These are phyloP conservation scores for Neolentinus lepideus DNA, from an alignment of 1,284 basidiomycete genomes.

Conservation along the genomic window DNA sequence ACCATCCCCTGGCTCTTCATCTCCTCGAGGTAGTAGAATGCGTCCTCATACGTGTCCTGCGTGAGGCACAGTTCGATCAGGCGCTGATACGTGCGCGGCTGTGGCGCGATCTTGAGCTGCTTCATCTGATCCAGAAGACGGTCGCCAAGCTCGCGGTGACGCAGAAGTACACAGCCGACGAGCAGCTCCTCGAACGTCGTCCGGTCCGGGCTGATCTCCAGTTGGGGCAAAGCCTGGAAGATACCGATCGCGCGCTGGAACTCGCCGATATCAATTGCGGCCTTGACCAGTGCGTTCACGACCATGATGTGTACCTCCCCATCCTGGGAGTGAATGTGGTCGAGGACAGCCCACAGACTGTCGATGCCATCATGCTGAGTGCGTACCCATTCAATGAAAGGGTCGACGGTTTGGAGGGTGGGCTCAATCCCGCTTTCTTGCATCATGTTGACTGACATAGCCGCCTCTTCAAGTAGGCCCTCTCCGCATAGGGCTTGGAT, in stretches of 20 bases:
- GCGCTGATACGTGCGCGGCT: conserved; percentile 54
- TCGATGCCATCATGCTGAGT: conserved; percentile 52
- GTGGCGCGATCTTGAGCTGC: conserved; percentile 42
- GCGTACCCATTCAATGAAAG: conserved; percentile 45
- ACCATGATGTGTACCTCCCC: conserved; percentile 47
- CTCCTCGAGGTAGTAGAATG: conserved; percentile 84
- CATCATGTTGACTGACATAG: conserved; percentile 50
- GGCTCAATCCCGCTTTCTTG: conserved; percentile 39
- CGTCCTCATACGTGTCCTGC: conserved; percentile 73
- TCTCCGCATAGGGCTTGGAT: conserved; percentile 55
- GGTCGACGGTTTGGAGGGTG: conserved; percentile 35
- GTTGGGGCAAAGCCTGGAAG: conserved; percentile 56
- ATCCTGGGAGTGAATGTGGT: conserved; percentile 49
- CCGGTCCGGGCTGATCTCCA: conserved; percentile 48
- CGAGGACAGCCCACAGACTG: conserved; percentile 55
- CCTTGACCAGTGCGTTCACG: conserved; percentile 62
- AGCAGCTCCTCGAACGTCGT: conserved; percentile 71
- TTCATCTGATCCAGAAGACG: conserved; percentile 57
- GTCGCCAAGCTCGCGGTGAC: conserved; percentile 56
- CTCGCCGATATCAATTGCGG: conserved; percentile 55
- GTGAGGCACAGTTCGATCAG: conserved; percentile 66
- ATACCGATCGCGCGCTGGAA: conserved; percentile 73
- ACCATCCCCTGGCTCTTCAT: conserved; percentile 62
- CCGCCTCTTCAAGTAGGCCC: conserved; percentile 48
- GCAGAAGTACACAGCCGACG: conserved; percentile 47